These are phyloP conservation scores for Fusarium haematococcum DNA, from an alignment of 2,329 filamentous ascomycete species.

Conservation along the genomic window DNA sequence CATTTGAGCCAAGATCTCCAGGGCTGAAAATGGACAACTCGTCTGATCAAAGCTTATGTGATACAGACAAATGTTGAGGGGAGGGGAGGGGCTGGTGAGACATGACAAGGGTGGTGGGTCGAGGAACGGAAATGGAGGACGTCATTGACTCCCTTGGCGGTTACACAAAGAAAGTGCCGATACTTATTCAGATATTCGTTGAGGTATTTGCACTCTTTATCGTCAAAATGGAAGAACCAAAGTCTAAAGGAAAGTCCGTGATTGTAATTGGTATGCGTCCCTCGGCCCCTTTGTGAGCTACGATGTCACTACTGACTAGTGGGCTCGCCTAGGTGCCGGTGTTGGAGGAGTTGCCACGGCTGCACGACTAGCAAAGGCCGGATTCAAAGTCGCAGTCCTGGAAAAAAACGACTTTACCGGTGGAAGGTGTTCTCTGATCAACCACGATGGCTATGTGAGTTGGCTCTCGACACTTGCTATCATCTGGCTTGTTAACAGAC, in stretches of 20 bases:
- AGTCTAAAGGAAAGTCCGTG: constrained; percentile 42
- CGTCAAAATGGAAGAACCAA: constrained; percentile 22
- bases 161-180: background rate
- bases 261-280: constrained; percentile 42
- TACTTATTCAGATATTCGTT: background rate
- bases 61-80: background rate
- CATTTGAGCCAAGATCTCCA: too few species aligned
- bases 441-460: constrained; percentile 61
- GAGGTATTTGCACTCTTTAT: background rate
- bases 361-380: constrained; percentile 76
- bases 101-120: constrained; percentile 8
- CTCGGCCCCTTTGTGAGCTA: too few species aligned
- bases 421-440: constrained; percentile 76
- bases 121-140: constrained; percentile 19
- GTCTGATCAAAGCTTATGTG: background rate
- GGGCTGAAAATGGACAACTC: too few species aligned
- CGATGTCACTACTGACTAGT: background rate
- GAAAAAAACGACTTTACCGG: constrained; percentile 82
- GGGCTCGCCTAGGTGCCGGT: constrained; percentile 67
- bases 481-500: background rate
- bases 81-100: background rate
- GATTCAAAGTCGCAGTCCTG: constrained; percentile 79
- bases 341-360: constrained; percentile 79
- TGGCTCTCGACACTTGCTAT: rapidly evolving
- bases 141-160: constrained; percentile 30